phyloP scores from a whole-genome alignment of 345 rosid species.

The Lenwebbia sp. region DNA sequence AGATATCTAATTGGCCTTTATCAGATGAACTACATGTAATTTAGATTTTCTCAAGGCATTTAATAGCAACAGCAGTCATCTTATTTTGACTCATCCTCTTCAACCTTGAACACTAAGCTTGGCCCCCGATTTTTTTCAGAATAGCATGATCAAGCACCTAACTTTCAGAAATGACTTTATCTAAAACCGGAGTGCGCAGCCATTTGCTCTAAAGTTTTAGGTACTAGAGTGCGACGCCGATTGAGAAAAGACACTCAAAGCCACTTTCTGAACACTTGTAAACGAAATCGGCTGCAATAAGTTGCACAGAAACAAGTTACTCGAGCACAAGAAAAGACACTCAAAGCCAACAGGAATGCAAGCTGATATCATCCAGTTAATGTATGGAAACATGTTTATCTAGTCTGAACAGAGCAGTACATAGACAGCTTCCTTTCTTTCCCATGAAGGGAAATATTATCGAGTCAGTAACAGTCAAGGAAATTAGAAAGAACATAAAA shows the following conservation, averaged over 20 bases:
- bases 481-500: background rate
- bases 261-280: background rate
- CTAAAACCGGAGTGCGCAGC: background rate
- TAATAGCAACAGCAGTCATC: background rate
- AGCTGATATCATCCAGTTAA: background rate
- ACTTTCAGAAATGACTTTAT: background rate
- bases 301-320: background rate
- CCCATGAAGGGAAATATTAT: background rate
- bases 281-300: background rate
- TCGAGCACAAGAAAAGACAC: background rate
- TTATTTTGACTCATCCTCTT: background rate
- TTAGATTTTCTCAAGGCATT: background rate
- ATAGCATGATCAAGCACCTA: background rate
- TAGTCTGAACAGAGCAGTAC: background rate
- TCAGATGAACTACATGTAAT: background rate
- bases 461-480: background rate
- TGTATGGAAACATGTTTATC: background rate
- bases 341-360: background rate
- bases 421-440: background rate
- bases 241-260: too few species aligned
- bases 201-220: background rate
- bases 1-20: background rate
- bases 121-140: background rate
- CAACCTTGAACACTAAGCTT: background rate
- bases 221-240: background rate